Conservation (phyloP, 2,329 filamentous ascomycete species). For the Colletotrichum eleusines region DNA sequence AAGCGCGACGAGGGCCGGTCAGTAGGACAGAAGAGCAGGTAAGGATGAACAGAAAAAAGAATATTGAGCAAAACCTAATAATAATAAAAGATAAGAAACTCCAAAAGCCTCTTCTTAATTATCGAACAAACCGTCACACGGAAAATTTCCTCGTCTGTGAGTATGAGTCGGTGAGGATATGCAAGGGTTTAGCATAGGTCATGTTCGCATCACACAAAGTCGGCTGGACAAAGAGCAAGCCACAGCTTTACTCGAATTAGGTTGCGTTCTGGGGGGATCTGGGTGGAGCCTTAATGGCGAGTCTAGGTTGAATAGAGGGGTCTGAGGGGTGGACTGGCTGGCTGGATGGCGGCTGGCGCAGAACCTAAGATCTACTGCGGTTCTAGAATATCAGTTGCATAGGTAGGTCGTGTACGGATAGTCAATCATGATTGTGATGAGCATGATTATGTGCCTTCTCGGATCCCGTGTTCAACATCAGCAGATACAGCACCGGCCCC, state of each 20-base stretch:
- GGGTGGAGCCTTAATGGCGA: slow-evolving; percentile 29
- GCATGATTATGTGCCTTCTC: too few relatives aligned
- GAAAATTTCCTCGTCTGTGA: slow-evolving; percentile 30
- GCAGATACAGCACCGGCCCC: slow-evolving; percentile 1
- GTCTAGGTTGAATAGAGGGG: slow-evolving; percentile 21
- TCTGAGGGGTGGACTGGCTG: slow-evolving; percentile 24
- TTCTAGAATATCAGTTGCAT: slow-evolving; percentile 16
- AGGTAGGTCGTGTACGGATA: not conserved
- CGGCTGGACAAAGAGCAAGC: slow-evolving; percentile 25
- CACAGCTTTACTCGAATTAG: slow-evolving; percentile 35
- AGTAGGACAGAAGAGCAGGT: not conserved
- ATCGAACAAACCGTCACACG: slow-evolving; percentile 23
- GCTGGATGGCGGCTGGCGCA: slow-evolving; percentile 19
- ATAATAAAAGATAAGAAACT: not conserved
- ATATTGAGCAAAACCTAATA: not conserved
- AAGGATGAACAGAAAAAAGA: not conserved
- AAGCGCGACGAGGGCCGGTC: not conserved
- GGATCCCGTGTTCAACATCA: not conserved
- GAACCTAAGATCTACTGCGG: slow-evolving; percentile 22
- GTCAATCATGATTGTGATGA: slow-evolving; percentile 10
- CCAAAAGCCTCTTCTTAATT: not conserved
- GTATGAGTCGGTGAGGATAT: slow-evolving; percentile 36
- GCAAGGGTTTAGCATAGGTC: slow-evolving; percentile 35
- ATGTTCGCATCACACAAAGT: slow-evolving; percentile 38
- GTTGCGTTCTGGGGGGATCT: slow-evolving; percentile 24